These are phyloP conservation scores for Ceratobasidium sp. DNA, from an alignment of 1,284 basidiomycete genomes.

Conservation along the genomic window DNA sequence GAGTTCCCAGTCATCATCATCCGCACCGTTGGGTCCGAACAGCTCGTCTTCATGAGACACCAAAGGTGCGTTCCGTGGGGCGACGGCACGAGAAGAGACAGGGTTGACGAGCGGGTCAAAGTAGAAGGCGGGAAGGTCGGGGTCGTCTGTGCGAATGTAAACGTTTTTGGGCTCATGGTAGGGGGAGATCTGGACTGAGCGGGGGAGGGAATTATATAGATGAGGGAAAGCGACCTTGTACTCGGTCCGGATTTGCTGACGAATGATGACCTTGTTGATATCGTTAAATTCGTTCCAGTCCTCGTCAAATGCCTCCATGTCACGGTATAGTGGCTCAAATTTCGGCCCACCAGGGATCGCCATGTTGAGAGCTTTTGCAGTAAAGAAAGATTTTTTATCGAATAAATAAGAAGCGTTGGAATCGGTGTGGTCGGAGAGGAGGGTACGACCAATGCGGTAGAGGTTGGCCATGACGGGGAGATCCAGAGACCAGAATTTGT, in stretches of 20 bases:
- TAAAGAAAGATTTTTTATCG: constrained; percentile 98
- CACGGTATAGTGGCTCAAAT: constrained; percentile 90
- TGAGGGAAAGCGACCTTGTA: constrained; percentile 99
- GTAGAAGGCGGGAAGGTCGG: constrained; percentile 99
- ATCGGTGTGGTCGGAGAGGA: constrained; percentile 93
- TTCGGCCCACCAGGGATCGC: constrained; percentile 99
- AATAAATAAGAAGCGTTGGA: constrained; percentile 92
- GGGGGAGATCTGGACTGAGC: constrained; percentile 90
- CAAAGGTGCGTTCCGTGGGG: constrained; percentile 83
- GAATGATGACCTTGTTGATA: constrained; percentile 99
- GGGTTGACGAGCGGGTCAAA: constrained; percentile 99
- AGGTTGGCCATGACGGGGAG: constrained; percentile 96
- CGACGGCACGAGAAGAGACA: constrained; percentile 87
- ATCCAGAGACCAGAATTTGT: constrained; percentile 92
- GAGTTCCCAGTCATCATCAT: constrained; percentile 90
- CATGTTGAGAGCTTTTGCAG: constrained; percentile 97
- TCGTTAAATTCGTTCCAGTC: constrained; percentile 99
- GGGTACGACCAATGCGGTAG: constrained; percentile 93
- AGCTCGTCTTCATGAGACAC: constrained; percentile 91
- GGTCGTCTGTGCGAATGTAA: constrained; percentile 98
- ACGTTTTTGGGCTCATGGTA: constrained; percentile 98
- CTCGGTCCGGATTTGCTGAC: constrained; percentile 98
- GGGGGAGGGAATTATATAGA: constrained; percentile 97
- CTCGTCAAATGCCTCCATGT: constrained; percentile 97
- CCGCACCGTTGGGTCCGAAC: constrained; percentile 85